Evolutionary conservation across 345 rosid genomes (phyloP), one percentile per base, ranked within the genome.

Genomic region (Acer saccharum): DNA sequence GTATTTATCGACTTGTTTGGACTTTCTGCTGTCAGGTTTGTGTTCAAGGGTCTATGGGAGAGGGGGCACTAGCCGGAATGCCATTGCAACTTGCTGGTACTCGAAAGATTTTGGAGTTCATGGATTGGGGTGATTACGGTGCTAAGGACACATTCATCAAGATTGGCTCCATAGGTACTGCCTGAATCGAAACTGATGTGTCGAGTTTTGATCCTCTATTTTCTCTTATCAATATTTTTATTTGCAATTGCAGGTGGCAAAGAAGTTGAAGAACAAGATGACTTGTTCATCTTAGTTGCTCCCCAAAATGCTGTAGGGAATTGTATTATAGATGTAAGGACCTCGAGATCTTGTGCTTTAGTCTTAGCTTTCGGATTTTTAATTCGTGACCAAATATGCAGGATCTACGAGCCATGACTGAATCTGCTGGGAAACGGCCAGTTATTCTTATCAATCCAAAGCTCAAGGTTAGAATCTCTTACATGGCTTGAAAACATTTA

Each of bases 11-110:
- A 48, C 44, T 69, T 78, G 18, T 43, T 76, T 61, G 39, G 70
- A 72, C 58, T 41, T 75, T 68, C 77, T 65, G 68, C 71, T 69
- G 74, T 48, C 84, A 95, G 99, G 99, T 95, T 78, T 95, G 99
- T 84, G 99, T 93, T 76, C 99, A 95, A 87, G 99, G 99, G 43
- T 93, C 99, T 14, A 93, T 95, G 99, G 98, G 99, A 63, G 85
- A 86, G 81, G 98, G 99, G 65, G 98, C 97, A 78, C 93, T 95
- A 52, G 93, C 95, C 78, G 99, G 99, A 84, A 95, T 93, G 98
- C 98, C 99, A 11, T 48, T 95, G 84, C 99, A 95, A 73, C 90
- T 95, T 79, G 95, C 98, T 46, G 99, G 99, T 77, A 90, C 79
- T 81, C 85, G 98, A 58, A 90, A 86, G 87, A 95, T 95, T 65